phyloP scores from a whole-genome alignment of 2,329 filamentous ascomycete genomes.

The Diplocarpon mali region DNA sequence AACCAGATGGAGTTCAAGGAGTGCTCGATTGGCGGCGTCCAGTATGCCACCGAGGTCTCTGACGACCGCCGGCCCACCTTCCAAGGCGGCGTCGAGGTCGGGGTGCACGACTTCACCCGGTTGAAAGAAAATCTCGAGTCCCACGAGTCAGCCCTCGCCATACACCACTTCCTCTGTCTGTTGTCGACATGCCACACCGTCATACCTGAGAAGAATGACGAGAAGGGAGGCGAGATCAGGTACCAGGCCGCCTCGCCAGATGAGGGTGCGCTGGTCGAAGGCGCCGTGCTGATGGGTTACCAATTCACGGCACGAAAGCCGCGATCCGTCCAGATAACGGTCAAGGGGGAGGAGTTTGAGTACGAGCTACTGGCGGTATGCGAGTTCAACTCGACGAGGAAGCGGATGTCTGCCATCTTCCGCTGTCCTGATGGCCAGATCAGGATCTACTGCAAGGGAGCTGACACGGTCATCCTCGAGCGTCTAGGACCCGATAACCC shows the following conservation, averaged over 20 bases:
- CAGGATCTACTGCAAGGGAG: constrained; percentile 88
- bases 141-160: constrained; percentile 46
- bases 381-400: constrained; percentile 96
- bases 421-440: constrained; percentile 94
- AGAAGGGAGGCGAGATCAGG: constrained; percentile 73
- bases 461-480: constrained; percentile 94
- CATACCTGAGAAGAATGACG: constrained; percentile 78
- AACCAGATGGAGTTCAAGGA: constrained; percentile 99
- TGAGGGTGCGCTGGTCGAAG: constrained; percentile 92
- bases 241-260: constrained; percentile 97
- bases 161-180: constrained; percentile 78
- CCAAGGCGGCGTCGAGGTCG: constrained; percentile 65
- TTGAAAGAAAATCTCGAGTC: constrained; percentile 48
- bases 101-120: constrained; percentile 57
- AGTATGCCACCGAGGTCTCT: constrained; percentile 84
- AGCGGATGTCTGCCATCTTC: constrained; percentile 96
- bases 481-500: constrained; percentile 74
- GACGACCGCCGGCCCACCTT: constrained; percentile 76
- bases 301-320: constrained; percentile 86
- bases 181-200: constrained; percentile 92
- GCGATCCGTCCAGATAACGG: constrained; percentile 72
- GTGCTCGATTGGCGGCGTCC: constrained; percentile 83
- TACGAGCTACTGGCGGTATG: constrained; percentile 94
- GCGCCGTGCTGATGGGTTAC: constrained; percentile 77
- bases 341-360: constrained; percentile 60